Base-by-base conservation (phyloP, 2,329 filamentous ascomycete genomes). In the Ceratocystiopsis minuta region DNA sequence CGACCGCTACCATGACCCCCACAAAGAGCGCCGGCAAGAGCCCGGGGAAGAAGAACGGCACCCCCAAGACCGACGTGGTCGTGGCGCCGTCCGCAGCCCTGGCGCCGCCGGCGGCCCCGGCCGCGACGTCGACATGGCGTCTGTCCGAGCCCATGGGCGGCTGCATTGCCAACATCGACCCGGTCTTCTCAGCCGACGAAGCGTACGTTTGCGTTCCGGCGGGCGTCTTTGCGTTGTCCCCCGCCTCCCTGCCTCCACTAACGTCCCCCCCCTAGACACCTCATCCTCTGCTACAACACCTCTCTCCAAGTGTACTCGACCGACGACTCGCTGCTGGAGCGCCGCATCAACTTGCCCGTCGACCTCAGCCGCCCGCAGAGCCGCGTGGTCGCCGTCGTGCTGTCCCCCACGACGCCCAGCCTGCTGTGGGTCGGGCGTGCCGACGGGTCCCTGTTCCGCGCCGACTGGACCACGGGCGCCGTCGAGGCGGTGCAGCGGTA, bases 251-350 rank as follows among this genome's bases (percentile, higher is more conserved):
- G 18, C 32, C 15, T 15, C 4, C 15, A 15, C 42, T 34, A 28
- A 34, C 34, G 4, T 36, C 39, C 31, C 9, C 24, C 32, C 10
- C 34, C n/a, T n/a, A 44, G 83, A 54, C 70, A 79, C 58, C 57
- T 95, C 34, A 76, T 95, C 44, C 58, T 93, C 43, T 73, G 79
- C 31, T 83, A 84, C 53, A 72, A 77, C 46, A 78, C 73, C 24
- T 78, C 79, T 11, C 66, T 95, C 42, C 80, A 86, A 55, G 70
- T 94, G 20, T 93, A 90, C 59, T 81, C 82, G 2, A 74, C 83
- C 28, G 66, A 73, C 48, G 86, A 85, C 42, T 96, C 90, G 2
- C 71, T 92, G 39, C 72, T 92, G 17, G 66, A 84, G 37, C 77
- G 84, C 50, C 74, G 76, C 43, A 78, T 95, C 39, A 62, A 70